Evolutionary conservation across 441 rosid genomes (phyloP), one percentile per base, ranked within the genome.

Genomic region (Euphorbia schlechtendalii): DNA sequence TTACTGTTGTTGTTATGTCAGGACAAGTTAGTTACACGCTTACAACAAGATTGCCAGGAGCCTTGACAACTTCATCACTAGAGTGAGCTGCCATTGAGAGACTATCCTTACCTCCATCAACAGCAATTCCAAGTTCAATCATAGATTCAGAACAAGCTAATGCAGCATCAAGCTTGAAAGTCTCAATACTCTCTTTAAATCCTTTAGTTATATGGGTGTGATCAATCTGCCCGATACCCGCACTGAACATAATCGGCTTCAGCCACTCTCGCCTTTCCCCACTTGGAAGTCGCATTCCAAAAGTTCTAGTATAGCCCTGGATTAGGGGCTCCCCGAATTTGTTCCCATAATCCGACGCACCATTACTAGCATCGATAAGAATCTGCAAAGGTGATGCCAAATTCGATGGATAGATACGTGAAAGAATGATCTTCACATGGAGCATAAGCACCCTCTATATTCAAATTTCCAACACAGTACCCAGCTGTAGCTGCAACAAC

Each of bases 221-320:
- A 72, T 93, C 97, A 74, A 93, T 93, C 76, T 86, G 96, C 41
- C 97, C 99, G 66, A 90, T 94, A 45, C 97, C 99, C 22, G 66
- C 96, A 76, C 96, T 87, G 64, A 94, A 94, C 99, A 94, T 94
- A 67, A 94, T 94, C 18, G 99, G 99, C 72, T 94, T 94, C 84
- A 94, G 68, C 99, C 99, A 94, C 71, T 94, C 97, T 28, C 93
- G 69, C 68, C 97, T 86, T 78, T 90, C 96, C 25, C 97, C 99
- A 69, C 86, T 84, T 17, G 96, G 88, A n/a, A 90, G 87, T 74
- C 96, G 85, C 96, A 87, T 88, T 53, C 97, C 99, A 74, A 90
- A 93, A 57, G 96, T 87, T 74, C 92, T 81, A 8, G 86, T 80
- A 65, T 85, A 93, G 27, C 99, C 99, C 65, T 88, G 96, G 77